phyloP scores from a whole-genome alignment of 306 rosid species.

The Morella rubra region DNA sequence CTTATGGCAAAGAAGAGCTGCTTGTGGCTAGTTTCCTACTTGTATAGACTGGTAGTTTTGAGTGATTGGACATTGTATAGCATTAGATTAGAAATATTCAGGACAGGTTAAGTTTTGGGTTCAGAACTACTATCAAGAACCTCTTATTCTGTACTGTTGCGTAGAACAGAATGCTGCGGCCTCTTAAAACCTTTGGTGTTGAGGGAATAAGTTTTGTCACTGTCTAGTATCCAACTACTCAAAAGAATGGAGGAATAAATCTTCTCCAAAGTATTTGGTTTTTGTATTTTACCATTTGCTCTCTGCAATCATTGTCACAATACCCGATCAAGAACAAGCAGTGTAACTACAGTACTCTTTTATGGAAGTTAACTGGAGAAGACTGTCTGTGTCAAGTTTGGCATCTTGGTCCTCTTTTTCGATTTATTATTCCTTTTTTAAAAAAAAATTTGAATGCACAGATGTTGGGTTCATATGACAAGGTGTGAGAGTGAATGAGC shows the following conservation, averaged over 20 bases:
- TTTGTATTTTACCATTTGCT: neutral
- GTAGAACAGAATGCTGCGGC: neutral
- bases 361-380: neutral
- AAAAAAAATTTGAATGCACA: neutral
- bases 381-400: neutral
- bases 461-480: neutral
- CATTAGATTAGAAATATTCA: slow-evolving; percentile 9
- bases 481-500: neutral
- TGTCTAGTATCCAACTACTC: neutral
- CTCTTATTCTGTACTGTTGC: neutral
- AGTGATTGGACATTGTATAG: slow-evolving; percentile 8
- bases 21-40: neutral
- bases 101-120: neutral
- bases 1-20: neutral
- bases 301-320: neutral
- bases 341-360: no score
- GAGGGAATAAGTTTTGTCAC: neutral
- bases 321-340: neutral
- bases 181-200: neutral
- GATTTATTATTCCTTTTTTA: neutral
- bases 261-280: neutral
- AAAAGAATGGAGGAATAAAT: neutral
- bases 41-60: slow-evolving; percentile 4
- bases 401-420: neutral
- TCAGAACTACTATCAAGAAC: neutral